Evolutionary conservation across 495 filamentous ascomycete genomes (phyloP), one percentile per base, ranked within the genome.

Genomic region (Penicillium arizonense): DNA sequence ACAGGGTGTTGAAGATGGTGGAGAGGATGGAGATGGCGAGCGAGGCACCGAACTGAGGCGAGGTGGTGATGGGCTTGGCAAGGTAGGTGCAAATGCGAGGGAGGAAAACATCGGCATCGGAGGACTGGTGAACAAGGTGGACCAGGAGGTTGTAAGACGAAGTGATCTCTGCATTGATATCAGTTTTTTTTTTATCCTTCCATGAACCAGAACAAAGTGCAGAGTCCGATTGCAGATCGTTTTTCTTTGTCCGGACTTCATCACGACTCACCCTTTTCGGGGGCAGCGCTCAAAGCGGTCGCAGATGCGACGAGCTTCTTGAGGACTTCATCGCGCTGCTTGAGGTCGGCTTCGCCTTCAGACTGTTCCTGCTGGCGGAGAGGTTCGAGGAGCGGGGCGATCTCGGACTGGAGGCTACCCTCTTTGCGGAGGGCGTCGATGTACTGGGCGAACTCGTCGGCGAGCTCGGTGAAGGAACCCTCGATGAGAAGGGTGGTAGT

Each of bases 1-100:
- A 77, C 47, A 97, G 84, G 45, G 95, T 89, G 77, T 99, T 99
- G 87, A 97, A 99, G 71, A 99, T 82, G 51, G 91, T 96, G 64
- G 89, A 91, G 55, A 99, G 84, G 50, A 91, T 87, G 53, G 86
- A 87, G 58, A 96, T 86, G 47, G 90, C 86, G 50, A 99, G 80
- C 36, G 88, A 85, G 49, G 87, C 79, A 52, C 93, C 91, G 68
- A 96, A 90, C 61, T 81, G 73, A 32, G 91, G 87, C 7, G 93
- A 95, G 42, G 88, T 90, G 30, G 86, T 81, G 64, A 97, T 85
- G 52, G 94, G 94, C 64, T 85, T 85, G 51, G 84, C 86, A 61
- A 97, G 89, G 72, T 93, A 88, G 55, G 83, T 77, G 78, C 94
- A 97, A 59, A 99, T 83, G 58, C 77, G 79, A 42, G 90, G 85